These are phyloP conservation scores for Dispira simplex DNA, from an alignment of 192 early-diverging fungal genomes.

Conservation along the genomic window DNA sequence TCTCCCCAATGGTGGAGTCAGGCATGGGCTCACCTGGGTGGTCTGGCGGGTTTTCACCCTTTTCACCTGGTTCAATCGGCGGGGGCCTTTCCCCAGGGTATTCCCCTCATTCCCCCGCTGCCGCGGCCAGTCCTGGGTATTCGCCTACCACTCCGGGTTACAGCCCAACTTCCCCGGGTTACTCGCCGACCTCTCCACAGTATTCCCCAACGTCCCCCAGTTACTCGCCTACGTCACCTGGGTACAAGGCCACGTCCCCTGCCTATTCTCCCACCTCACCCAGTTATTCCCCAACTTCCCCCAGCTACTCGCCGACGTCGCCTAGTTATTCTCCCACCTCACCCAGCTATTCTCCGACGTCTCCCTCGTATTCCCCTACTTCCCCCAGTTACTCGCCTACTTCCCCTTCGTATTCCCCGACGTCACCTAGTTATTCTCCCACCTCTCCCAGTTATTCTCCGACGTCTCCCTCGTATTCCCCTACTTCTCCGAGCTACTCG, in stretches of 20 bases:
- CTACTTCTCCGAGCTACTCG: conserved; percentile 45
- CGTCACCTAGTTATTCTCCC: conserved; percentile 43
- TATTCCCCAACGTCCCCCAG: conserved; percentile 67
- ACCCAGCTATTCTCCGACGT: conserved; percentile 44
- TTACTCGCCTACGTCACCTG: conserved; percentile 61
- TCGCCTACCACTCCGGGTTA: conserved; percentile 56
- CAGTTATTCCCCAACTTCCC: conserved; percentile 22
- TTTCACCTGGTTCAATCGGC: conserved; percentile 31
- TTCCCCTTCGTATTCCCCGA: conserved; percentile 45
- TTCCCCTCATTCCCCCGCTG: conserved; percentile 41
- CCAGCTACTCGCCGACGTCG: conserved; percentile 43
- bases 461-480: conserved; percentile 40
- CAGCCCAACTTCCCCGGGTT: conserved; percentile 52
- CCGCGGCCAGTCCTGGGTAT: conserved; percentile 44
- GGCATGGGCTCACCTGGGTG: conserved; percentile 45
- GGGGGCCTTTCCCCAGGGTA: conserved; percentile 31
- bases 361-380: conserved; percentile 50
- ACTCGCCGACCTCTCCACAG: conserved; percentile 60
- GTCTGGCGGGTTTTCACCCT: conserved; percentile 35
- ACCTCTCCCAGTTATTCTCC: conserved; percentile 28
- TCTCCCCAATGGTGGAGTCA: conserved; percentile 70
- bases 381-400: conserved; percentile 45
- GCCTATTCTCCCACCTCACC: conserved; percentile 21
- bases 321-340: conserved; percentile 40
- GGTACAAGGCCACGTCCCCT: conserved; percentile 51